Conservation (phyloP, 2,329 filamentous ascomycete genomes). For the Ascochyta koolunga region DNA sequence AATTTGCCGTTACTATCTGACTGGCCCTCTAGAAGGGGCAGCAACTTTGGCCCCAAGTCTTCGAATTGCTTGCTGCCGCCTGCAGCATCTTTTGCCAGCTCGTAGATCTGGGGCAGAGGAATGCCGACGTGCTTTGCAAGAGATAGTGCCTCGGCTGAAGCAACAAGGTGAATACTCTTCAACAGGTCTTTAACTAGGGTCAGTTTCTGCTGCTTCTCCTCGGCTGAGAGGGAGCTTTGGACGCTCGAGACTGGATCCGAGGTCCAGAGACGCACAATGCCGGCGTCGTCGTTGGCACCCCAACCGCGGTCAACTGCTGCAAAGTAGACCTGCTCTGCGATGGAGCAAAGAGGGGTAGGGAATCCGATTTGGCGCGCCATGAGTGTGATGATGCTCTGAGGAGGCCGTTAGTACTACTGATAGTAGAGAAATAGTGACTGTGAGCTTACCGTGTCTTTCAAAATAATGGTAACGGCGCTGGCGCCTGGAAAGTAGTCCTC, state of each 20-base stretch:
- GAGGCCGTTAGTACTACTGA: not conserved
- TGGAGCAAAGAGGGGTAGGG: constrained; percentile 64
- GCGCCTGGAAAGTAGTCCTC: constrained; percentile 56
- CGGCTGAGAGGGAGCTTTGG: constrained; percentile 25
- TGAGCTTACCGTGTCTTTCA: constrained; percentile 52
- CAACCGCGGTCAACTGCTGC: constrained; percentile 64
- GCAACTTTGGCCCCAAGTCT: constrained; percentile 39
- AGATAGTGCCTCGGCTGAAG: constrained; percentile 47
- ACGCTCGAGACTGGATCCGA: constrained; percentile 47
- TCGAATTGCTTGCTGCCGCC: constrained; percentile 47
- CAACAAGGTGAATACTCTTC: constrained; percentile 43
- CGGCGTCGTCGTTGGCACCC: constrained; percentile 60
- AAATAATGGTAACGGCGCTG: constrained; percentile 54
- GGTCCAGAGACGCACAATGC: constrained; percentile 61
- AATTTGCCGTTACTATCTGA: constrained; percentile 23
- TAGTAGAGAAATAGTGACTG: not conserved
- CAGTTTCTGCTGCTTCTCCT: constrained; percentile 39
- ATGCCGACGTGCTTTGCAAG: constrained; percentile 47
- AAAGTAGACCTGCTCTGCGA: constrained; percentile 70
- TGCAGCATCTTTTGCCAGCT: constrained; percentile 45
- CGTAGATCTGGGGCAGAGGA: constrained; percentile 46
- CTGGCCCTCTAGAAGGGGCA: constrained; percentile 40
- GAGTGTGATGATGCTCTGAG: constrained; percentile 68
- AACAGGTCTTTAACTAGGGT: constrained; percentile 46
- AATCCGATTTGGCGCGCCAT: constrained; percentile 65